Evolutionary conservation across 2,329 filamentous ascomycete genomes (phyloP).

Genomic region (Calonectria pseudoreteaudii): DNA sequence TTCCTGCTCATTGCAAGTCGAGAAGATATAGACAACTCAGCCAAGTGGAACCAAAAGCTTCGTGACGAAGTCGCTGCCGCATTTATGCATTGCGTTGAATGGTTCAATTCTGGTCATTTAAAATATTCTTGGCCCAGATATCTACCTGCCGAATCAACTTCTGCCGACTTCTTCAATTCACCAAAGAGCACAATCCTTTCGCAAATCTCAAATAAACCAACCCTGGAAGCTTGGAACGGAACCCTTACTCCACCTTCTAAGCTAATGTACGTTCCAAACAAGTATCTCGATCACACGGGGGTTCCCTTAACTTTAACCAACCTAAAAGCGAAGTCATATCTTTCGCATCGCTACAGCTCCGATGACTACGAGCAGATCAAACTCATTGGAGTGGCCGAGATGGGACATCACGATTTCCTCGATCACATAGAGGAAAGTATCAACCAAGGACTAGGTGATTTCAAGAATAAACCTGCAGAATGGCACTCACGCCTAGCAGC

Average conservation of each 20-base stretch:
- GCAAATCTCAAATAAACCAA: neutral
- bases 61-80: neutral
- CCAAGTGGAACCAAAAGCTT: conserved; percentile 9
- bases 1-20: conserved; percentile 41
- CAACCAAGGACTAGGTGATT: neutral
- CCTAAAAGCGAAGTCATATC: neutral
- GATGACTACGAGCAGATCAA: neutral
- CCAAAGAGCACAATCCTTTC: neutral
- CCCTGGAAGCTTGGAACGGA: neutral
- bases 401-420: neutral
- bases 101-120: neutral
- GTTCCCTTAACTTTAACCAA: neutral
- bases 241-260: neutral
- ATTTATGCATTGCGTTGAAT: neutral
- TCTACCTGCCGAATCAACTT: neutral
- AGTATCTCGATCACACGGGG: neutral
- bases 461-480: neutral
- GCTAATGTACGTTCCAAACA: neutral
- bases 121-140: neutral
- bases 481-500: neutral
- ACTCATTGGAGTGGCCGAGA: neutral
- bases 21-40: conserved; percentile 31
- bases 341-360: neutral
- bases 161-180: neutral
- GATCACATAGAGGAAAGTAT: neutral